phyloP scores from a whole-genome alignment of 768 basidiomycete genomes.

The Hydnum rufescens region DNA sequence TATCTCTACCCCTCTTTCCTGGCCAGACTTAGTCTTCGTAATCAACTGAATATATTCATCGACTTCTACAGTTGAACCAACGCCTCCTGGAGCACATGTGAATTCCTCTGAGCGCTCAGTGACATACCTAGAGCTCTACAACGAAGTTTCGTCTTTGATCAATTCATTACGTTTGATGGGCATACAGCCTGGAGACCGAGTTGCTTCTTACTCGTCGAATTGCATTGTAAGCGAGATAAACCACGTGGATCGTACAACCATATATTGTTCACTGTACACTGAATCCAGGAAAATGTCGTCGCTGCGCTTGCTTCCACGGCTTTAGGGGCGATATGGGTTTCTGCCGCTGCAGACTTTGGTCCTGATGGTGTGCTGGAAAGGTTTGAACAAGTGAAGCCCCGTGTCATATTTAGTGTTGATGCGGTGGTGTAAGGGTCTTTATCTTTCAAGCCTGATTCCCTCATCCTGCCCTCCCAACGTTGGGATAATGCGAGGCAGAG shows the following conservation, averaged over 20 bases:
- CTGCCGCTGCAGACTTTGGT: constrained; percentile 70
- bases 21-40: no score
- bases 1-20: no score
- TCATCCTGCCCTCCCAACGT: background rate
- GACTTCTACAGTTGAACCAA: no score
- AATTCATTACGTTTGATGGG: constrained; percentile 35
- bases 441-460: background rate
- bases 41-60: background rate
- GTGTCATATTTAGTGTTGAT: constrained; percentile 52
- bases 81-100: no score
- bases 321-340: constrained; percentile 65
- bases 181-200: constrained; percentile 43
- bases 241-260: constrained; percentile 5
- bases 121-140: constrained; percentile 36
- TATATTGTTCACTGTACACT: background rate
- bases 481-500: background rate
- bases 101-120: no score
- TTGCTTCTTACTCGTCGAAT: constrained; percentile 62
- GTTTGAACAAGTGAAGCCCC: constrained; percentile 64
- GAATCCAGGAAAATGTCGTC: constrained; percentile 40
- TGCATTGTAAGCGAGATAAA: constrained; percentile 37
- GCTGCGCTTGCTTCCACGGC: constrained; percentile 50
- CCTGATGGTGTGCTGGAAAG: constrained; percentile 57
- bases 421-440: constrained; percentile 35
- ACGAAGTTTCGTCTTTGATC: constrained; percentile 33